Conservation (phyloP, 2,329 filamentous ascomycete species). For the Basipetospora chlamydospora region DNA sequence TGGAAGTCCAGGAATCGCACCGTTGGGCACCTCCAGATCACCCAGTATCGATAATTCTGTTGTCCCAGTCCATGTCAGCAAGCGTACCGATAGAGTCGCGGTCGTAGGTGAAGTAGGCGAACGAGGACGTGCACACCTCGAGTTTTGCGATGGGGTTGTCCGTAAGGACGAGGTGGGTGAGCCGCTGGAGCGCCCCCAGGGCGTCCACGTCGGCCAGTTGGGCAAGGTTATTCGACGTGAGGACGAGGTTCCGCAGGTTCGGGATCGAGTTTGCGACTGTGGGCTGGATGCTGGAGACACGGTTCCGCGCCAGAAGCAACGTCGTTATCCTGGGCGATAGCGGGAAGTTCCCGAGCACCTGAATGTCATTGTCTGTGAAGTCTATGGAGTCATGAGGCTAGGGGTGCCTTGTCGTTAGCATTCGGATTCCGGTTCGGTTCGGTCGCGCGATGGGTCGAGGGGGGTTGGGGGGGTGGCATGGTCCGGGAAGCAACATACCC, state of each 20-base stretch:
- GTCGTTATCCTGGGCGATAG: constrained; percentile 78
- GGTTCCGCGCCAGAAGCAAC: constrained; percentile 79
- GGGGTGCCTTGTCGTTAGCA: background rate
- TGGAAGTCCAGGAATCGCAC: constrained; percentile 86
- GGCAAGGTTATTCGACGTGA: constrained; percentile 67
- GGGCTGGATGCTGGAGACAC: constrained; percentile 67
- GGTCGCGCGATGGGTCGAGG: no score
- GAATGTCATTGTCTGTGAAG: constrained; percentile 96
- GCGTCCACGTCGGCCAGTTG: constrained; percentile 82
- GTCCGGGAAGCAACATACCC: constrained; percentile 54
- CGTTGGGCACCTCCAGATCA: constrained; percentile 72
- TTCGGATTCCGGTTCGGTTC: no score
- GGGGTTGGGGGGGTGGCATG: background rate
- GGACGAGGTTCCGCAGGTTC: constrained; percentile 65
- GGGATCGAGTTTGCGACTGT: constrained; percentile 62
- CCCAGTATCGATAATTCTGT: constrained; percentile 83
- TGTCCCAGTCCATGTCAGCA: no score
- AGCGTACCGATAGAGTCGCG: no score
- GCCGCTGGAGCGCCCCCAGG: constrained; percentile 49
- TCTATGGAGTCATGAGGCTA: constrained; percentile 95
- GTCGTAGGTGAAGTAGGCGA: no score
- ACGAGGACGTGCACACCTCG: constrained; percentile 49
- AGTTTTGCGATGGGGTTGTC: constrained; percentile 88
- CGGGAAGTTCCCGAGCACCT: constrained; percentile 80
- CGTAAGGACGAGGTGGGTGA: constrained; percentile 68